Percentiles rank a stretch among this genome's conserved stretches.
These are phyloP conservation scores for Scalesia atractyloides DNA, from an alignment of 129 eudicot genomes.

Conservation along the genomic window DNA sequence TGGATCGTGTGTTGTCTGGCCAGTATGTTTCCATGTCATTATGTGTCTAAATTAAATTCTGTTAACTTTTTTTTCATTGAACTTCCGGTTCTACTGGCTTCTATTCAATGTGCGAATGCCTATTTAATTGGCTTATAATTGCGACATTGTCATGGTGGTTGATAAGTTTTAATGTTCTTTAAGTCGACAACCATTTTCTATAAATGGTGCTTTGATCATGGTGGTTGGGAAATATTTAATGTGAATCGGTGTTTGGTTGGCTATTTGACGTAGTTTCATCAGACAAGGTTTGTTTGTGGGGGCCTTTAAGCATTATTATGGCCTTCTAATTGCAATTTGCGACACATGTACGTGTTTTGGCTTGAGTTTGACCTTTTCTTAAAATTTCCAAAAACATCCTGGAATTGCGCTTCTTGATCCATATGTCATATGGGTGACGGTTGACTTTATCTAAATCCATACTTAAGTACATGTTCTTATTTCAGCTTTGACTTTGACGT, in stretches of 20 bases:
- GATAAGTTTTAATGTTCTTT: conserved; percentile 36
- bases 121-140: conserved; percentile 19
- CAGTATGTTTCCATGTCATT: conserved; percentile 46
- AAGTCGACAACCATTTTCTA: conserved; percentile 30
- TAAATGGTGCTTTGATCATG: conserved; percentile 41
- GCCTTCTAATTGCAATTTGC: conserved; percentile 31
- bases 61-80: background rate
- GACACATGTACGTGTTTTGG: conserved; percentile 22
- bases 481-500: background rate
- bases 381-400: conserved; percentile 9
- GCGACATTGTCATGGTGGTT: conserved; percentile 32
- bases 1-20: conserved; percentile 91
- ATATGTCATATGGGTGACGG: conserved; percentile 18
- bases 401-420: conserved; percentile 22
- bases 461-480: background rate
- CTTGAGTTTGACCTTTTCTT: conserved; percentile 26
- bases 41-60: background rate
- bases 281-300: conserved; percentile 47
- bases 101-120: background rate
- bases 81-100: background rate
- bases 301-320: conserved; percentile 13
- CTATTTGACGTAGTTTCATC: conserved; percentile 40
- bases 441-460: background rate
- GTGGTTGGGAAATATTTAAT: conserved; percentile 57
- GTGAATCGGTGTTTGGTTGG: conserved; percentile 26